These are phyloP conservation scores for Phytophthora pinifolia DNA, from an alignment of 352 stramenopile species.

Conservation along the genomic window DNA sequence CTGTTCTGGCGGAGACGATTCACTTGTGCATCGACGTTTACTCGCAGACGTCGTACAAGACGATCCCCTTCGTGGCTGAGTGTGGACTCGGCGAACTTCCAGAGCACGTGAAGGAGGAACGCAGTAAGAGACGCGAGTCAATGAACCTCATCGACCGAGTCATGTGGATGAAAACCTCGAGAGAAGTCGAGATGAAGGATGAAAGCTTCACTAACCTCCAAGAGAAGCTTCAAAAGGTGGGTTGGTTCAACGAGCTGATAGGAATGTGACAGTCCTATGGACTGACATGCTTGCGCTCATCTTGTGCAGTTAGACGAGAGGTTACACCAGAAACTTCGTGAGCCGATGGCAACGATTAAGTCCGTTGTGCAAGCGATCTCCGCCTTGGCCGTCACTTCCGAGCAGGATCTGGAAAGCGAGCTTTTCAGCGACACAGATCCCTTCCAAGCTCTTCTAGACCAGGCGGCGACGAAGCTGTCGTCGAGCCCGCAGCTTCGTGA, in stretches of 20 bases:
- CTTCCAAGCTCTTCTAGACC: constrained; percentile 35
- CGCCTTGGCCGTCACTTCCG: constrained; percentile 15
- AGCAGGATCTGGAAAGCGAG: constrained; percentile 29
- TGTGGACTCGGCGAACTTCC: constrained; percentile 22
- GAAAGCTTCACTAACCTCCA: constrained; percentile 22
- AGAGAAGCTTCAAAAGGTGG: constrained; percentile 26
- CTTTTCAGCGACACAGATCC: constrained; percentile 14
- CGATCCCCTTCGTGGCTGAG: constrained; percentile 15
- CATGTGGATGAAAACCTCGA: constrained; percentile 38
- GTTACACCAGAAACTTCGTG: constrained; percentile 25
- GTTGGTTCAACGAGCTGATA: background rate
- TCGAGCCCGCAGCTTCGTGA: constrained; percentile 21
- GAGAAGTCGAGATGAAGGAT: constrained; percentile 28
- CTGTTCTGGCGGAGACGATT: constrained; percentile 37
- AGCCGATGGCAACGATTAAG: constrained; percentile 31
- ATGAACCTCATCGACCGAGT: constrained; percentile 33
- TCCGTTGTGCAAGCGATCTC: constrained; percentile 26
- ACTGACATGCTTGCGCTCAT: background rate
- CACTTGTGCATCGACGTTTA: constrained; percentile 42
- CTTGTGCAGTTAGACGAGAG: constrained; percentile 24
- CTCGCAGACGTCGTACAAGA: constrained; percentile 16
- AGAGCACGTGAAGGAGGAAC: constrained; percentile 22
- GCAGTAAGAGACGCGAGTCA: constrained; percentile 16
- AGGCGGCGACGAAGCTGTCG: constrained; percentile 15
- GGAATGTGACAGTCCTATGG: background rate